A percentile compares a stretch with the other conserved stretches of the same genome.
These are phyloP conservation scores for Vachellia pachyceras DNA, from an alignment of 306 rosid species.

Conservation along the genomic window DNA sequence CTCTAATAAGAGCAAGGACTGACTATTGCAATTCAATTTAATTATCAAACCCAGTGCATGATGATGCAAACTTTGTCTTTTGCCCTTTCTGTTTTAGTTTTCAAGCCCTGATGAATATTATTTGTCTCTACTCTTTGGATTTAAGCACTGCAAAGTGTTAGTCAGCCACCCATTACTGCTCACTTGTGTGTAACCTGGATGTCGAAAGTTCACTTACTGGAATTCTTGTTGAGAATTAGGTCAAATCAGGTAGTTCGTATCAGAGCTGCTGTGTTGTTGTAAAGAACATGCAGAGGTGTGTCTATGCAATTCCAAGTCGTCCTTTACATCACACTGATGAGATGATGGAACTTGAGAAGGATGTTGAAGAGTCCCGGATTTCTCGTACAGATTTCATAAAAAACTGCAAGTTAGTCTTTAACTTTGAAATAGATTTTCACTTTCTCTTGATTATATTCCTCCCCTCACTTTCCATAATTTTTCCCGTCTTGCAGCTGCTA, in stretches of 20 bases:
- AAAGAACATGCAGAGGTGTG: conserved; percentile 87
- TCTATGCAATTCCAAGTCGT: conserved; percentile 78
- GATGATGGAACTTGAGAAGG: conserved; percentile 67
- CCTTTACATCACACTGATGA: conserved; percentile 61
- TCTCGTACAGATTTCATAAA: conserved; percentile 64
- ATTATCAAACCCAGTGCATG: conserved; percentile 1
- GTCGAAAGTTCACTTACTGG: conserved; percentile 24
- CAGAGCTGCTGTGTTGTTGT: conserved; percentile 93
- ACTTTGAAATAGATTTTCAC: conserved; percentile 10
- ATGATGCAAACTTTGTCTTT: conserved; percentile 7
- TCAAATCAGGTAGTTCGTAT: conserved; percentile 72
- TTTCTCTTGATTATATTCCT: conserved; percentile 18
- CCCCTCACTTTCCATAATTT: conserved; percentile 25
- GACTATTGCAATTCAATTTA: background rate
- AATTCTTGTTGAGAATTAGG: conserved; percentile 57
- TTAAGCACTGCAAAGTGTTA: background rate
- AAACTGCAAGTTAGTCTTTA: conserved; percentile 69
- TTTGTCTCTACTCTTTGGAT: background rate
- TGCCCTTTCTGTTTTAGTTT: background rate
- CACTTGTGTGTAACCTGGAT: conserved; percentile 33
- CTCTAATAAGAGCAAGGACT: background rate
- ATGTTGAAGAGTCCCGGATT: conserved; percentile 61
- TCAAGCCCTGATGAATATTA: background rate
- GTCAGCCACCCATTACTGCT: conserved; percentile 10
- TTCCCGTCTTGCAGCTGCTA: conserved; percentile 25